Base-by-base conservation (phyloP, 2,329 filamentous ascomycete species). In the Fusarium beomiforme region DNA sequence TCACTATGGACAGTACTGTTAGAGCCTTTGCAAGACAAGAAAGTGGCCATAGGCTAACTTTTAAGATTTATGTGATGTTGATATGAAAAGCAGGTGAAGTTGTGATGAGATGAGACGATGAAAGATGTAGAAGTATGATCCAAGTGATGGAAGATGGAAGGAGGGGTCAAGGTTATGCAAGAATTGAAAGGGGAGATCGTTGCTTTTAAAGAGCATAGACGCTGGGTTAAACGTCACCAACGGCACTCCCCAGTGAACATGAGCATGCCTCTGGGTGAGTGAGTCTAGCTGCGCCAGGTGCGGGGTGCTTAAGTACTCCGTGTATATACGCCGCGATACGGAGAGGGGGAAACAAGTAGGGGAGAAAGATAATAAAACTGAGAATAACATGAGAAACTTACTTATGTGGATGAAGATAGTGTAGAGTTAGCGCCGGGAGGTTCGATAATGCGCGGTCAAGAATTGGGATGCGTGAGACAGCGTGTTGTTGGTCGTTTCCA, bases 1-100 rank as follows among this genome's bases (percentile, higher is more conserved):
- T 98, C 95, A 99, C 95, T 97, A 76, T 17, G 42, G 33, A 46
- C 43, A 33, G 26, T 47, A 69, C 59, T 71, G 73, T 71, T 29
- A 71, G 63, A 33, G 41, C 8, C 47, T 14, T 57, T 53, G 17
- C 12, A 42, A 31, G 21, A 21, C 31, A 43, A 23, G 29, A 34
- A 33, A 53, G 16, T 8, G 60, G 50, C 31, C 37, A 17, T 31
- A 46, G 59, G 64, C 75, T 73, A 44, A 76, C 75, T 76, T 60
- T 43, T 70, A 62, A 60, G 56, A 16, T 46, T 17, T 57, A 60
- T 60, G 43, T 26, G 36, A 61, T 44, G 41, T 41, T 39, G 36
- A 19, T n/a, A 31, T 39, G 41, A 43, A 41, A 43, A 37, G 7
- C n/a, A 53, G 21, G 31, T 21, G 23, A 19, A 36, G 31, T 59